A percentile compares a stretch with the other conserved stretches of the same genome.
Conservation (phyloP, 768 basidiomycete genomes). For the Saitozyma podzolica region DNA sequence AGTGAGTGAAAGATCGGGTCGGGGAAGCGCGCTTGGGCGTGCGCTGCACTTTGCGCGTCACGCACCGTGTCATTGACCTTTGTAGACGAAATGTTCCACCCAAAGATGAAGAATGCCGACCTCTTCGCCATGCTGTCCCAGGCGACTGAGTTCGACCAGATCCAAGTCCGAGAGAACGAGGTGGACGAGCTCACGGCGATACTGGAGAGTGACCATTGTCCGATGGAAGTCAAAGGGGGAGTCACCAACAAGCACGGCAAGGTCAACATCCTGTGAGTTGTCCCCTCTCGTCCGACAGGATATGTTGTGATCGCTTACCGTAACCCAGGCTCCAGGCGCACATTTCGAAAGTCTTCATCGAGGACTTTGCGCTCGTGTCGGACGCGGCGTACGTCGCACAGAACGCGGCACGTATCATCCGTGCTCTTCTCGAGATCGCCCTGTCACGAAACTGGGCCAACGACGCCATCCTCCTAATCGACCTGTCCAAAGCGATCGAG, state of each 20-base stretch:
- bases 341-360: slow-evolving; percentile 75
- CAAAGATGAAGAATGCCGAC: slow-evolving; percentile 90
- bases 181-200: slow-evolving; percentile 74
- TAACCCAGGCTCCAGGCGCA: slow-evolving; percentile 67
- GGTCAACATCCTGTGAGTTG: slow-evolving; percentile 74
- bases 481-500: slow-evolving; percentile 89
- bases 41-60: neutral
- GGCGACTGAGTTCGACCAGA: slow-evolving; percentile 96
- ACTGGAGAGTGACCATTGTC: slow-evolving; percentile 61
- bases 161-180: slow-evolving; percentile 90
- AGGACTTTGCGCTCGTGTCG: slow-evolving; percentile 95
- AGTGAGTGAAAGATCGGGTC: slow-evolving; percentile 50
- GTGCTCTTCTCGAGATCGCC: slow-evolving; percentile 92
- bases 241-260: slow-evolving; percentile 71
- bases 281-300: neutral
- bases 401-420: slow-evolving; percentile 88
- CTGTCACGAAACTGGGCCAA: slow-evolving; percentile 90
- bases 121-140: slow-evolving; percentile 78
- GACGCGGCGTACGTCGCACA: slow-evolving; percentile 85
- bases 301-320: neutral
- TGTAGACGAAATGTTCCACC: slow-evolving; percentile 64
- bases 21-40: neutral
- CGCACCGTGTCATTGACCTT: too few relatives aligned
- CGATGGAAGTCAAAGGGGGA: slow-evolving; percentile 77
- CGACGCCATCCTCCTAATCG: slow-evolving; percentile 74